A percentile compares a stretch with the other conserved stretches of the same genome.
Conservation (phyloP, 176 grass and related monocot genomes). For the Musa itinerans region DNA sequence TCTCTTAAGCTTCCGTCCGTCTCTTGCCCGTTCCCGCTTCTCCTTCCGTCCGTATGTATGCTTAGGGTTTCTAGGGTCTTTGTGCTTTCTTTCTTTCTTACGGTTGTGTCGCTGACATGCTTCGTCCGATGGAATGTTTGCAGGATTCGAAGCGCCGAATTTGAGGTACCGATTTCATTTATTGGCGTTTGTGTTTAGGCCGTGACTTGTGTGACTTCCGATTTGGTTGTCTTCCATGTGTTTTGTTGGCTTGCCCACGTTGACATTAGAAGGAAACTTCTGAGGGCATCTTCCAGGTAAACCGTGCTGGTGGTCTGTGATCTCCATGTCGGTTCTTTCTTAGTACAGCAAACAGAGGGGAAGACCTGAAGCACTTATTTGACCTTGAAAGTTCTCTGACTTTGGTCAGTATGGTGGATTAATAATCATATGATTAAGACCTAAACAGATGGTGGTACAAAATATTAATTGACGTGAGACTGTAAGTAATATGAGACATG, state of each 20-base stretch:
- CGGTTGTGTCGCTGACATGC: not conserved
- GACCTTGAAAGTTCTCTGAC: not conserved
- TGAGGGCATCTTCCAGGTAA: too few species aligned
- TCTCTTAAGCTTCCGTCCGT: not conserved
- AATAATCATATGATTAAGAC: not conserved
- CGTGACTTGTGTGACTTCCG: not conserved
- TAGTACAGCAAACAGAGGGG: too few species aligned
- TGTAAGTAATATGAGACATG: too few species aligned
- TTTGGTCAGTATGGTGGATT: not conserved
- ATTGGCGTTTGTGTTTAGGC: not conserved
- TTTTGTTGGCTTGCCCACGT: too few species aligned
- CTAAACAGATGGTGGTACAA: not conserved
- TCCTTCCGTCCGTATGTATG: too few species aligned
- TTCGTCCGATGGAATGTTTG: not conserved
- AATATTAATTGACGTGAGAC: too few species aligned
- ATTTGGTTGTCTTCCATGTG: too few species aligned
- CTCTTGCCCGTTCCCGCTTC: not conserved
- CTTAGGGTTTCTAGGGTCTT: too few species aligned
- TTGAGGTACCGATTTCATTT: slow-evolving; percentile 28
- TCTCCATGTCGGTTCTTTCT: too few species aligned
- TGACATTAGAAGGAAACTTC: too few species aligned
- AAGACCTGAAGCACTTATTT: too few species aligned
- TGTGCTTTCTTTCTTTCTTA: not conserved
- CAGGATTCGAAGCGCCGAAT: slow-evolving; percentile 50
- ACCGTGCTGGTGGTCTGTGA: too few species aligned